Base-by-base conservation (phyloP, 2,329 filamentous ascomycete species). In the Trichoderma hamatum region DNA sequence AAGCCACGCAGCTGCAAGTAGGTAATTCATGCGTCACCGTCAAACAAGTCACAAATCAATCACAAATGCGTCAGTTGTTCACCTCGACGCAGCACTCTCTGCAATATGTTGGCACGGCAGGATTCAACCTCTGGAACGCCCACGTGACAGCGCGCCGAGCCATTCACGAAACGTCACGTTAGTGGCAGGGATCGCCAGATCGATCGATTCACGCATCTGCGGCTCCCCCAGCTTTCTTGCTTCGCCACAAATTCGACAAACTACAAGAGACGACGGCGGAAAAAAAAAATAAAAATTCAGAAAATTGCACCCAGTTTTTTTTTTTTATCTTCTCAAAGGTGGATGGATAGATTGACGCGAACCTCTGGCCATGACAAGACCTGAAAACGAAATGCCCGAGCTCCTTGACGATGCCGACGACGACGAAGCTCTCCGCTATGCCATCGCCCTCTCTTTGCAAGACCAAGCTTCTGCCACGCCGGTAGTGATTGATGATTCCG, bases 381-480 rank as follows among this genome's bases (percentile, higher is more conserved):
- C 68, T 19, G 43, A 43, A 2, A 30, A 34, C 9, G 36, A 49
- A 67, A 74, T 75, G 30, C 67, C 72, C 19, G 69, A 75, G 36
- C 75, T 79, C 70, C 76, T 69, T 43, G 74, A 75, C 56, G 78
- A 80, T 56, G 77, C 77, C 28, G 84, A 86, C 56, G 85, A 89
- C 24, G 86, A 90, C 63, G 86, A 88, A 70, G 86, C 88, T 34
- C 78, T 90, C n/a, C 83, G 83, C 32, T 82, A 82, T 70, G 89
- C 89, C 34, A 89, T 91, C 69, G 87, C 84, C 19, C 78, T 89
- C 32, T 89, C 88, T 10, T 80, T 89, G 19, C 76, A 78, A 68
- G 75, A 78, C 58, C 73, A 75, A 51, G 24, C 52, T 9, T 43
- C 39, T 24, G 24, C 3, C 21, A 4, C 43, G 63, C 30, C 43